Percentiles rank a stretch among this genome's conserved stretches.
Conservation (phyloP, 441 rosid genomes). For the Pelargonium australe region DNA sequence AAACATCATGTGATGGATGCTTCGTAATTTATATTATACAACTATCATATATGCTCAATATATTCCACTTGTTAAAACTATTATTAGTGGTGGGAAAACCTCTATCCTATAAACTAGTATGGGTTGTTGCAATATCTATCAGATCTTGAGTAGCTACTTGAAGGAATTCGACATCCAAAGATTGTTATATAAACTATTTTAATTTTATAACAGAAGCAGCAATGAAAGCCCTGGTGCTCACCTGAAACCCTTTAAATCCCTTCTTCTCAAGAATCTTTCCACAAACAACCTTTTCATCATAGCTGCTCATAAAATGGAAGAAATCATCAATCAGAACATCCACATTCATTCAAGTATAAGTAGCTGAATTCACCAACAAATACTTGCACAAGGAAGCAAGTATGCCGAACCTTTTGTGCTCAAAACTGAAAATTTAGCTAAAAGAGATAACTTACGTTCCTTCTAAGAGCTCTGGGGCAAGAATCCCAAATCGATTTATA, state of each 20-base stretch:
- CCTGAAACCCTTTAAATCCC: slow-evolving; percentile 92
- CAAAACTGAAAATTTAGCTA: slow-evolving; percentile 2
- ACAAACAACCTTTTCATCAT: slow-evolving; percentile 71
- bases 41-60: not conserved
- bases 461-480: slow-evolving; percentile 58
- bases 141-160: not conserved
- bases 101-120: not conserved
- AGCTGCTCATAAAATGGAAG: slow-evolving; percentile 40
- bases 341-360: slow-evolving; percentile 18
- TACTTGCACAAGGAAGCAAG: slow-evolving; percentile 10
- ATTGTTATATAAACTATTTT: not conserved
- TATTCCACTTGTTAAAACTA: not conserved
- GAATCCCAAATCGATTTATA: slow-evolving; percentile 82
- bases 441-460: slow-evolving; percentile 63
- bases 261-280: slow-evolving; percentile 73
- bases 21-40: not conserved
- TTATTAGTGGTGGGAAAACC: not conserved
- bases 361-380: slow-evolving; percentile 17
- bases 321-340: slow-evolving; percentile 21
- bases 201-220: slow-evolving; percentile 9
- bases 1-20: slow-evolving; percentile 1
- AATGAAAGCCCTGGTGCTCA: slow-evolving; percentile 23
- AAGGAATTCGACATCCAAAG: not conserved
- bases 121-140: not conserved
- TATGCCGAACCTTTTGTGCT: slow-evolving; percentile 11